Conservation (phyloP, 176 grass and related monocot species). For the Phoenix roebelenii region DNA sequence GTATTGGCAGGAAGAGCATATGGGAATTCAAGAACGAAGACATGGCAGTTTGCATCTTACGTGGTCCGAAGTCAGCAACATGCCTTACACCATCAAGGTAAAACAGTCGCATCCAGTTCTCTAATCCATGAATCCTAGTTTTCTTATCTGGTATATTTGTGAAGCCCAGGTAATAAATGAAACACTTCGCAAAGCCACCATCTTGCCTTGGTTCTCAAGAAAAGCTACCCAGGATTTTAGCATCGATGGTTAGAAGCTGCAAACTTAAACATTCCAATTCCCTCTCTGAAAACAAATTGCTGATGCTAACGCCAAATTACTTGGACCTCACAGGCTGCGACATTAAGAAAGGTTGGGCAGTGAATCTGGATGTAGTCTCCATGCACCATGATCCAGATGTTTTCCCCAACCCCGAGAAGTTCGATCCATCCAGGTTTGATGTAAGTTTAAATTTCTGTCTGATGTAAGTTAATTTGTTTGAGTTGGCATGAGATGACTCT, state of each 20-base stretch:
- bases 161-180: slow-evolving; percentile 38
- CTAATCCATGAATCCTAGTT: too few relatives aligned
- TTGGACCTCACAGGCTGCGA: slow-evolving; percentile 18
- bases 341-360: slow-evolving; percentile 42
- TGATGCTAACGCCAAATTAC: too few relatives aligned
- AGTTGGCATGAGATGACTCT: too few relatives aligned
- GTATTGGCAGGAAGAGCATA: slow-evolving; percentile 36
- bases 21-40: slow-evolving; percentile 26
- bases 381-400: slow-evolving; percentile 57
- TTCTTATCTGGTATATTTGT: too few relatives aligned
- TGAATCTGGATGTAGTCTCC: slow-evolving; percentile 70
- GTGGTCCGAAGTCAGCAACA: slow-evolving; percentile 46
- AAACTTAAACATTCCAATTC: too few relatives aligned
- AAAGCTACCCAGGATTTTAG: slow-evolving; percentile 50
- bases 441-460: slow-evolving; percentile 9
- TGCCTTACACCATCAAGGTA: slow-evolving; percentile 55
- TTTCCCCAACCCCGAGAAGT: slow-evolving; percentile 35
- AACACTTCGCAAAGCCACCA: slow-evolving; percentile 59
- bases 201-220: slow-evolving; percentile 57
- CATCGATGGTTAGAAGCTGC: slow-evolving; percentile 33
- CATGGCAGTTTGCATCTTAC: slow-evolving; percentile 6
- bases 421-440: slow-evolving; percentile 45
- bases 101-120: background rate
- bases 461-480: too few relatives aligned
- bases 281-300: too few relatives aligned